These are phyloP conservation scores for Psilocybe mexicana DNA, from an alignment of 1,284 basidiomycete species.

Conservation along the genomic window DNA sequence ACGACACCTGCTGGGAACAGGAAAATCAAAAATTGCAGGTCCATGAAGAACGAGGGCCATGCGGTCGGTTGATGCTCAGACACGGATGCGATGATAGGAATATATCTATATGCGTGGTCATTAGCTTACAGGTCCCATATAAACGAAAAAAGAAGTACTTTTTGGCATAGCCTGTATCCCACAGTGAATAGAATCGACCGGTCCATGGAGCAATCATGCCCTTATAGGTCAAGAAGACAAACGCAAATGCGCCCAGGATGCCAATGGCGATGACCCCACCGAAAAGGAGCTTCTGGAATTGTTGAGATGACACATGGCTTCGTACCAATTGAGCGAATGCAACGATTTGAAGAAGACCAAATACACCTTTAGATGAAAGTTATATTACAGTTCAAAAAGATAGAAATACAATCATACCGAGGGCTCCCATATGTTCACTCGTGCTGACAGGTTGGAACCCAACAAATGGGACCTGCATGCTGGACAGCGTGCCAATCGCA, in stretches of 20 bases:
- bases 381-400: conserved; percentile 24
- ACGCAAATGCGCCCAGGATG: conserved; percentile 70
- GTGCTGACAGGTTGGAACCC: conserved; percentile 98
- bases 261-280: conserved; percentile 71
- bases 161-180: conserved; percentile 99
- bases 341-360: conserved; percentile 95
- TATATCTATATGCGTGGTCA: conserved; percentile 59
- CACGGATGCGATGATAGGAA: conserved; percentile 98
- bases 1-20: conserved; percentile 96
- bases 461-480: conserved; percentile 99
- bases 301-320: conserved; percentile 88
- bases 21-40: conserved; percentile 97
- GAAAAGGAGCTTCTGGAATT: conserved; percentile 86
- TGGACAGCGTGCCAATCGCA: conserved; percentile 93
- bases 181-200: conserved; percentile 98
- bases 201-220: conserved; percentile 99
- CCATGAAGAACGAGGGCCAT: conserved; percentile 99
- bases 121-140: conserved; percentile 10
- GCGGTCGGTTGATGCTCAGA: conserved; percentile 99
- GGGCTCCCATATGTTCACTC: conserved; percentile 98
- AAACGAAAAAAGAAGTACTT: conserved; percentile 54
- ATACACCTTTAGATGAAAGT: conserved; percentile 63
- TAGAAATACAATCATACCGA: conserved; percentile 54
- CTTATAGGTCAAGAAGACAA: conserved; percentile 85
- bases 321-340: conserved; percentile 92